Base-by-base conservation (phyloP, 2,329 filamentous ascomycete species). In the Alternaria sp. region DNA sequence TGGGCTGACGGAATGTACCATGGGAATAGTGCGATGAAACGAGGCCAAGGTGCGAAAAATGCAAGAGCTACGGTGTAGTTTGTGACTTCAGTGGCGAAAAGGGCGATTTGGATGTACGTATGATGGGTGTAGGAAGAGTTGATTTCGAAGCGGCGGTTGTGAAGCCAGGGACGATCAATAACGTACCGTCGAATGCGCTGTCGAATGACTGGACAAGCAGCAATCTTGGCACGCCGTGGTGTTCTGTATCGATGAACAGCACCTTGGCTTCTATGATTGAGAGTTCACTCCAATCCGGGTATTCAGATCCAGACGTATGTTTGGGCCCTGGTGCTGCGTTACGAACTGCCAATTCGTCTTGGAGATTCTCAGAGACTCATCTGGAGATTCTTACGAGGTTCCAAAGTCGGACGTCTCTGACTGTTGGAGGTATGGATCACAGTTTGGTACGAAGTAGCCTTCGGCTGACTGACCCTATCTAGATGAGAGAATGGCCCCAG, bases 1-100 rank as follows among this genome's bases (percentile, higher is more conserved):
- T 36, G 7, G 11, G n/a, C 34, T 41, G 24, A 52, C 28, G 34
- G 3, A 9, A 11, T 26, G 16, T 30, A n/a, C 4, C n/a, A n/a
- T 46, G 18, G 28, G 20, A 20, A 38, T 53, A 86, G 84, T 88
- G 86, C 62, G 86, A 88, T 66, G 85, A 87, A 67, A 64, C 67
- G 3, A 82, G 78, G 41, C 86, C 85, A 0, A 63, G 70, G 1
- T 88, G 85, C 65, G 73, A 76, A 34, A 83, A 81, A 58, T 88
- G 86, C 65, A 49, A 73, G 11, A 65, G 75, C 2, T 85, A 80
- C 53, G 80, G 83, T 16, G 82, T 85, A 4, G 72, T 78, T 8
- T 87, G 85, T 72, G 80, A 80, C 57, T 87, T 54, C 16, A 18
- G 22, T 9, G 41, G 30, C 7, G 7, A 48, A 7, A 32, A 22